Base-by-base conservation (phyloP, 2,329 filamentous ascomycete species). In the Diaporthe citrichinensis region DNA sequence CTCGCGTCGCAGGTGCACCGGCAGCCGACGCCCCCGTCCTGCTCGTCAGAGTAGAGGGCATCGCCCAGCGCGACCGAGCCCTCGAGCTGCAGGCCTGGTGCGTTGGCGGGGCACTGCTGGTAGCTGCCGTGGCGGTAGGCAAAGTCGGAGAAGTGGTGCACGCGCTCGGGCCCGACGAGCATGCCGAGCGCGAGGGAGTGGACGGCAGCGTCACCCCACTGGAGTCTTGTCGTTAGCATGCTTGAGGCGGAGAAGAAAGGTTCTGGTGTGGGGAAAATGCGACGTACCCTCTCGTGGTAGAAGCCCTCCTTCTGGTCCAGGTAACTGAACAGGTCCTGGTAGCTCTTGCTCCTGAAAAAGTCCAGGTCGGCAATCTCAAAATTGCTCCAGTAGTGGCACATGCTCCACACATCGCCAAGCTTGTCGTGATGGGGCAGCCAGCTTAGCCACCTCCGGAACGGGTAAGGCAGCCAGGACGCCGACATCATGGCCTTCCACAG, bases 371-470 rank as follows among this genome's bases (percentile, higher is more conserved):
- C 86, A 73, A 87, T 87, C 79, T 87, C 86, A 67, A 87, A 87
- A 76, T 87, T 87, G 76, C 84, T 86, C 86, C 86, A 87, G 78
- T 86, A 87, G 76, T 87, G 86, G 78, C 86, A 87, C 76, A 85
- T 69, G 74, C 83, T 87, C 85, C 86, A 87, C 46, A 77, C 77
- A 76, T 87, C 85, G 46, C 86, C 86, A 57, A 81, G 79, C 4
- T 79, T 77, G 72, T 86, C 84, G 57, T 83, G 83, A 78, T 86
- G 82, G 4, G 84, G 80, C 31, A 85, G 75, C 80, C 81, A 83
- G 67, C 81, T 80, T 75, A 86, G 78, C 55, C 84, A 78, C n/a
- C 80, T 79, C 10, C 86, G 83, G 58, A 87, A 79, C 7, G 86
- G 86, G 76, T 82, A 86, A 2, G 86, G 85, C 57, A 85, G 73